Percentiles rank a stretch among this genome's conserved stretches.
Evolutionary conservation across 257 asterid species (phyloP).

Genomic region (Forsythia viridissima): DNA sequence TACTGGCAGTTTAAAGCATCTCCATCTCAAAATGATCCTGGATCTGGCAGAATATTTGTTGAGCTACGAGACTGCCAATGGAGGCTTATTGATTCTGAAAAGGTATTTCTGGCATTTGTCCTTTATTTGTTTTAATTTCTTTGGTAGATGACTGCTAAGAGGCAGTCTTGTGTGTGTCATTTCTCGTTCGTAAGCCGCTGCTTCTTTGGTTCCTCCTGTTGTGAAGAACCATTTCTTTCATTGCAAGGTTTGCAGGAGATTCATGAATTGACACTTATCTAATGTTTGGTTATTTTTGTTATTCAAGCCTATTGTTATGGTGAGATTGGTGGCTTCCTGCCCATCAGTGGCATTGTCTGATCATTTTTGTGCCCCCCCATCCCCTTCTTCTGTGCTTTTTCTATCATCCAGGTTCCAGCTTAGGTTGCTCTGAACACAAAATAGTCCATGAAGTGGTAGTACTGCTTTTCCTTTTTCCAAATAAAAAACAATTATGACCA

Average conservation of each 20-base stretch:
- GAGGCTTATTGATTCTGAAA: constrained; percentile 80
- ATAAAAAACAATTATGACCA: background rate
- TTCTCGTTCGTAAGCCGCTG: background rate
- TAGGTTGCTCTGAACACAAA: background rate
- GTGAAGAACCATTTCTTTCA: background rate
- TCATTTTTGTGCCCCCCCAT: background rate
- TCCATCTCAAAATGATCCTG: constrained; percentile 75
- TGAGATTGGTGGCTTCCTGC: background rate
- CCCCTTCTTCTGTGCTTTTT: background rate
- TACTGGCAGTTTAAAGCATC: constrained; percentile 85
- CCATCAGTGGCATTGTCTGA: background rate
- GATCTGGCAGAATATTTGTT: constrained; percentile 74
- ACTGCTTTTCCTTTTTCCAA: background rate
- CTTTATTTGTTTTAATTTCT: background rate
- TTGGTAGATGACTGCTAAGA: background rate
- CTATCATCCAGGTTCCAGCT: background rate
- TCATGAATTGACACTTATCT: background rate
- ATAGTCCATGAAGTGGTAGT: background rate
- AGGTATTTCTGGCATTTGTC: constrained; percentile 42
- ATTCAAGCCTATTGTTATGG: background rate
- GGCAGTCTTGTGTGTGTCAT: background rate
- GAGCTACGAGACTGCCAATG: constrained; percentile 64
- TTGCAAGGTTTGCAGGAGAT: background rate
- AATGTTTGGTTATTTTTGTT: background rate
- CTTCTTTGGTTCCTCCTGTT: background rate